Evolutionary conservation across 2,329 filamentous ascomycete species (phyloP).

Genomic region (Neopestalotiopsis sp.): DNA sequence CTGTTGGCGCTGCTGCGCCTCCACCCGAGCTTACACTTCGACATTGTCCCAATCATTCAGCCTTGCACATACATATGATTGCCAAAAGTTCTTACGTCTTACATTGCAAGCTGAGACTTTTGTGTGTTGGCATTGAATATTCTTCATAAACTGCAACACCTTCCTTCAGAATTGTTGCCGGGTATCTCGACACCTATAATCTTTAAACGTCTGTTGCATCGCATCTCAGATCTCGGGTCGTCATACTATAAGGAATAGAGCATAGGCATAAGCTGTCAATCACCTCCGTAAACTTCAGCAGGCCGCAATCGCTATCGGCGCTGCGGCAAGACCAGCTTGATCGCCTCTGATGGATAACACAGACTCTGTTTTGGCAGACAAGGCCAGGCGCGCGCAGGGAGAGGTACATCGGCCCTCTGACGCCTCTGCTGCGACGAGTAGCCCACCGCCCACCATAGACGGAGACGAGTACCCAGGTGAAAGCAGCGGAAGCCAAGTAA

Average conservation of each 20-base stretch:
- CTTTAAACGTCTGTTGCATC: background rate
- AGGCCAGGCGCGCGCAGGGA: slow-evolving; percentile 6
- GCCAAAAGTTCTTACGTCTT: background rate
- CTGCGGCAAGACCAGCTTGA: background rate
- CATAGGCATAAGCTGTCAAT: too few relatives aligned
- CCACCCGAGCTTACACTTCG: background rate
- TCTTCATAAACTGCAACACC: background rate
- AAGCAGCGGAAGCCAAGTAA: background rate
- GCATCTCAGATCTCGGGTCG: background rate
- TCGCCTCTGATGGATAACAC: slow-evolving; percentile 6
- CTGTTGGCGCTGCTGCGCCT: slow-evolving; percentile 13
- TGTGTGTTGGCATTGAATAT: background rate
- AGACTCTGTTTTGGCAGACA: slow-evolving; percentile 15
- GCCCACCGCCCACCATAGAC: slow-evolving; percentile 1
- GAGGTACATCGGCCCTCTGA: slow-evolving; percentile 11
- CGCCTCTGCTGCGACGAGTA: slow-evolving; percentile 1
- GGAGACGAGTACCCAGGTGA: background rate
- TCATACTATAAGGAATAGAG: background rate
- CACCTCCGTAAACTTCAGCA: background rate
- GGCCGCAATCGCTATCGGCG: background rate
- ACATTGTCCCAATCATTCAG: background rate
- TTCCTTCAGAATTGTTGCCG: background rate
- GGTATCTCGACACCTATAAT: background rate
- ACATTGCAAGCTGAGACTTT: background rate
- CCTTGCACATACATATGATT: background rate